Evolutionary conservation across 78 protist genomes (phyloP).

Genomic region (Acrasis kona): DNA sequence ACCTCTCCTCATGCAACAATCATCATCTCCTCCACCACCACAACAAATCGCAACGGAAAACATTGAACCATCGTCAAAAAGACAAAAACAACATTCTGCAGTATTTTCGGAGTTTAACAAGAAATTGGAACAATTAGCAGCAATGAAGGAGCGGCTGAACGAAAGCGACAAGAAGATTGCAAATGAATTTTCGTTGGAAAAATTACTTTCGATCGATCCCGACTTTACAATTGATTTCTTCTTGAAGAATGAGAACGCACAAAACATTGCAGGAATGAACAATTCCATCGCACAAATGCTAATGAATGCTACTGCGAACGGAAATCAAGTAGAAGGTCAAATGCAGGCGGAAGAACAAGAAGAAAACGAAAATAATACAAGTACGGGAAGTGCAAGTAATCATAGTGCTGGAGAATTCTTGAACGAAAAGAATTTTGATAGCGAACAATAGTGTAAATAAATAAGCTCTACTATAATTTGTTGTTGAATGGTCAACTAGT

Average conservation of each 20-base stretch:
- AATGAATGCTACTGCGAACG: no score
- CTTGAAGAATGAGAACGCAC: neutral
- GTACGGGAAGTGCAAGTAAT: no score
- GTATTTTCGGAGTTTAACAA: neutral
- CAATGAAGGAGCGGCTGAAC: neutral
- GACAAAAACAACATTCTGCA: neutral
- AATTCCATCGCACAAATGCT: no score
- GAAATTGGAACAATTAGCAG: neutral
- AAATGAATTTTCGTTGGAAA: neutral
- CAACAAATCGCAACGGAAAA: neutral
- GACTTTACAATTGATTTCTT: neutral
- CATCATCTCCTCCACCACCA: neutral
- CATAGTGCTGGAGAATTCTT: no score
- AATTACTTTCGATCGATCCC: neutral
- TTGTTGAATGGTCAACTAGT: no score
- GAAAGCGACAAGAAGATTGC: neutral
- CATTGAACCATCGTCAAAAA: neutral
- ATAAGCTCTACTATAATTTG: no score
- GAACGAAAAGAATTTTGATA: no score
- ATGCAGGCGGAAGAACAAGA: neutral
- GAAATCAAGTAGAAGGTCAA: neutral
- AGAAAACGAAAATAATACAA: neutral
- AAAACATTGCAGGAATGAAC: no score
- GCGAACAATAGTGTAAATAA: no score
- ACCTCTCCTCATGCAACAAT: neutral